These are phyloP conservation scores for Pleurozium schreberi DNA, from an alignment of 225 moss, liverwort and hornwort genomes.

Conservation along the genomic window DNA sequence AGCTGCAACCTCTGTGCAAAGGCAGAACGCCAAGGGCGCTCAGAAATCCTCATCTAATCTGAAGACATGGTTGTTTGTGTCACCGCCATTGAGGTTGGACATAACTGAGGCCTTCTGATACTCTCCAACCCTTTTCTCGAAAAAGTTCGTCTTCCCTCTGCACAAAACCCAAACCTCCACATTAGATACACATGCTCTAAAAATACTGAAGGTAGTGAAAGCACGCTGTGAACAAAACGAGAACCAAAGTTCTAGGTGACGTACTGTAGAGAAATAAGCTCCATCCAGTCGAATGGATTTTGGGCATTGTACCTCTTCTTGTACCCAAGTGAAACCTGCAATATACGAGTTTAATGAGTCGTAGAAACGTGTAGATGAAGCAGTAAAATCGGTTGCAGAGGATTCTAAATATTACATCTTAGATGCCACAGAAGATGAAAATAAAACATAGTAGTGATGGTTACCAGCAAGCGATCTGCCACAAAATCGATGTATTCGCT, in stretches of 20 bases:
- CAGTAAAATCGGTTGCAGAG: too few relatives aligned
- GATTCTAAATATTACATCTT: too few relatives aligned
- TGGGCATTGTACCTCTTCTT: conserved; percentile 44
- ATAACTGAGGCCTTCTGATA: conserved; percentile 83
- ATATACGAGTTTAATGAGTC: background rate
- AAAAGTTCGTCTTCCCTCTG: conserved; percentile 95
- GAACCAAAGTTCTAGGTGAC: background rate
- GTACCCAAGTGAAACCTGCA: conserved; percentile 65
- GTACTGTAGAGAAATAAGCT: conserved; percentile 84
- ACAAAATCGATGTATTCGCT: conserved; percentile 89
- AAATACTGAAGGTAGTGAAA: too few relatives aligned
- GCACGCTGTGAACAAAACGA: background rate
- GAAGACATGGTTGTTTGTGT: conserved; percentile 61
- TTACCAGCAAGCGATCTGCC: conserved; percentile 77
- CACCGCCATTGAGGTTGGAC: conserved; percentile 46
- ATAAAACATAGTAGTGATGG: too few relatives aligned
- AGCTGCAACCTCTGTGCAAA: background rate
- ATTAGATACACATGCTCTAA: background rate
- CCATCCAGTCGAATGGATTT: conserved; percentile 97
- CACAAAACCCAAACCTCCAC: background rate
- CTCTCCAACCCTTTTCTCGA: conserved; percentile 83
- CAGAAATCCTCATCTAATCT: conserved; percentile 72
- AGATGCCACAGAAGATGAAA: background rate
- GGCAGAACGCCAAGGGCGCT: background rate
- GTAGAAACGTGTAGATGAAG: background rate